Conservation (phyloP, 208 protist species). For the Porcisia deanei region DNA sequence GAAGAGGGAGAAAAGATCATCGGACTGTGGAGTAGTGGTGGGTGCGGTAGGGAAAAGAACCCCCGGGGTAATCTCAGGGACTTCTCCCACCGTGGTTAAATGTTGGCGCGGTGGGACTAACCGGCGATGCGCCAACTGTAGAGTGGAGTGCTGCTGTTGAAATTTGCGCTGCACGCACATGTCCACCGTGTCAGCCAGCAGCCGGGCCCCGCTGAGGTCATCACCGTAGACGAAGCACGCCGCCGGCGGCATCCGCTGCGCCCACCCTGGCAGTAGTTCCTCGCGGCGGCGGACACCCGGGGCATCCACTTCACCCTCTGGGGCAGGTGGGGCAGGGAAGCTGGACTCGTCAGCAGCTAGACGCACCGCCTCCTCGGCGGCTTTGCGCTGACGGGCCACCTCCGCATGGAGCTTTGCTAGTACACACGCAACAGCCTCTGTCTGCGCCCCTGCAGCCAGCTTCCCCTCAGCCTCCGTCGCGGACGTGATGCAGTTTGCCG, state of each 20-base stretch:
- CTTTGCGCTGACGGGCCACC: constrained; percentile 50
- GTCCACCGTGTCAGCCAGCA: constrained; percentile 52
- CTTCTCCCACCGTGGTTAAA: background rate
- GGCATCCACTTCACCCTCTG: constrained; percentile 8
- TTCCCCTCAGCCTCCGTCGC: constrained; percentile 4
- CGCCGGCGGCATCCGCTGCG: constrained; percentile 71
- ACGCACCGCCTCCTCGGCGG: constrained; percentile 93
- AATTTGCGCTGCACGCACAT: constrained; percentile 25
- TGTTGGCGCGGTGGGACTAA: background rate
- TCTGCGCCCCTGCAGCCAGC: constrained; percentile 13
- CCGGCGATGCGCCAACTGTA: constrained; percentile 10
- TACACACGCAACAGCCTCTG: constrained; percentile 17
- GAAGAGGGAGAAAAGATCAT: constrained; percentile 16
- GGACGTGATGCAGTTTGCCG: constrained; percentile 4
- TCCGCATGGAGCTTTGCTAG: constrained; percentile 23
- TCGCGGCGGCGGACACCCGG: constrained; percentile 11
- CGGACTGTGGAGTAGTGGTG: background rate
- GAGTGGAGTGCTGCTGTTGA: constrained; percentile 8
- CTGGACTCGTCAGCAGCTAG: constrained; percentile 38
- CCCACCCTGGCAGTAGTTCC: constrained; percentile 67
- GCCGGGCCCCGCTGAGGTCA: constrained; percentile 69
- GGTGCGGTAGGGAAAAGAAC: background rate
- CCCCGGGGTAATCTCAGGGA: background rate
- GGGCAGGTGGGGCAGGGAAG: background rate
- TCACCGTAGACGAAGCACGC: constrained; percentile 80